Conservation (phyloP, 352 stramenopile species). For the Phytophthora sansomeana region DNA sequence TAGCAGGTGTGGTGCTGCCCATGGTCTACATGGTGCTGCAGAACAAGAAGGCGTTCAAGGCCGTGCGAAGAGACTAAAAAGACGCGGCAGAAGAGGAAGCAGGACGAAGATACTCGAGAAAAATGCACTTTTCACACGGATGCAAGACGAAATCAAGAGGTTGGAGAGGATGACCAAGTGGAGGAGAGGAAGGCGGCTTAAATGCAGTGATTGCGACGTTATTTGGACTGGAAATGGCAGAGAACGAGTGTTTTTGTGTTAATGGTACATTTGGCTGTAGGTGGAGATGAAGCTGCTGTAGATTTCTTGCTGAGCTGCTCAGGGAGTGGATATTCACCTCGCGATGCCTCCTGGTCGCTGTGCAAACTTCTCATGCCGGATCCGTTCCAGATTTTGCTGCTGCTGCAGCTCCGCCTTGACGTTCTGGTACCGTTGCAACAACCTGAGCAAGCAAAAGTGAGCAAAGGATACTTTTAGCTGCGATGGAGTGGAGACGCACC, state of each 20-base stretch:
- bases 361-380: slow-evolving; percentile 83
- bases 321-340: slow-evolving; percentile 16
- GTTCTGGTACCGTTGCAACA: slow-evolving; percentile 96
- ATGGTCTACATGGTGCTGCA: slow-evolving; percentile 90
- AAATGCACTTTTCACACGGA: slow-evolving; percentile 11
- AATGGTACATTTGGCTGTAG: slow-evolving; percentile 26
- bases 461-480: background rate
- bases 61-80: slow-evolving; percentile 69
- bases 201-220: slow-evolving; percentile 3
- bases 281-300: background rate
- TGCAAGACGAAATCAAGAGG: background rate
- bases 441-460: slow-evolving; percentile 32
- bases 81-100: background rate
- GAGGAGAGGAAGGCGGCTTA: background rate
- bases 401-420: slow-evolving; percentile 95
- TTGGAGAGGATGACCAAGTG: slow-evolving; percentile 6
- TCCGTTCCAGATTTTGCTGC: slow-evolving; percentile 95
- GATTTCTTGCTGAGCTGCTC: background rate
- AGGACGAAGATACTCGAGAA: too few relatives aligned
- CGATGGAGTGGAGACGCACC: slow-evolving; percentile 36
- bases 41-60: slow-evolving; percentile 90
- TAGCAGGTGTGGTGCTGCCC: slow-evolving; percentile 72
- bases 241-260: slow-evolving; percentile 18
- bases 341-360: slow-evolving; percentile 45
- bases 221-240: slow-evolving; percentile 13